Evolutionary conservation across 192 early-diverging fungal genomes (phyloP), one percentile per base, ranked within the genome.

Genomic region (Gaertneriomyces sp.): DNA sequence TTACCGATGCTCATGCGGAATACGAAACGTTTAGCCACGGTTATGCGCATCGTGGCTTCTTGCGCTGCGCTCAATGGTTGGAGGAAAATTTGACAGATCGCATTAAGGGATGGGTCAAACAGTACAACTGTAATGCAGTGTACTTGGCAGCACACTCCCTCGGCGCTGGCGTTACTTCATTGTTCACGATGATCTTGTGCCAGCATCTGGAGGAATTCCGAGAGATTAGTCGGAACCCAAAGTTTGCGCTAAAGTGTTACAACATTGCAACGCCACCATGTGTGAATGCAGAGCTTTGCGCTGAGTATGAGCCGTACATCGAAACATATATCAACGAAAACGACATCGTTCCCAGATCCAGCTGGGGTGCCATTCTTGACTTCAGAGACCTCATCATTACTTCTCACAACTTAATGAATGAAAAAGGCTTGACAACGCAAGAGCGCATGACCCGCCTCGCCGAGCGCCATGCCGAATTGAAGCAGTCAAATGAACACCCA

Each of bases 291-390:
- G 70, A 75, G 14, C 62, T 66, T 16, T 66, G 61, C 42, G 38
- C 61, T 19, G 64, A 63, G 17, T 75, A 69, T 62, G 62, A 70
- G 42, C 69, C 68, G 33, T 63, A 50, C 33, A 71, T 76, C 38
- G 63, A 68, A n/a, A 69, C 52, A 2, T 74, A 79, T 46, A 60
- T 79, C 7, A 72, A 76, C 57, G 79, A 81, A 46, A 75, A 77
- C 62, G 79, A 81, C 60, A 64, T 71, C n/a, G 72, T 81, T 4
- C 75, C 79, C 10, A 33, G 73, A 45, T 16, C 61, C 5, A 70
- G 66, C 25, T 76, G 56, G 52, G 75, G 75, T 11, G 62, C 71
- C 0, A 46, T 76, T 0, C 45, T 60, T 12, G 75, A 76, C 51
- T 66, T 76, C 41, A 52, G 66, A 43, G 71, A 69, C 10, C 38